Base-by-base conservation (phyloP, 768 basidiomycete species). In the Lentinula detonsa region DNA sequence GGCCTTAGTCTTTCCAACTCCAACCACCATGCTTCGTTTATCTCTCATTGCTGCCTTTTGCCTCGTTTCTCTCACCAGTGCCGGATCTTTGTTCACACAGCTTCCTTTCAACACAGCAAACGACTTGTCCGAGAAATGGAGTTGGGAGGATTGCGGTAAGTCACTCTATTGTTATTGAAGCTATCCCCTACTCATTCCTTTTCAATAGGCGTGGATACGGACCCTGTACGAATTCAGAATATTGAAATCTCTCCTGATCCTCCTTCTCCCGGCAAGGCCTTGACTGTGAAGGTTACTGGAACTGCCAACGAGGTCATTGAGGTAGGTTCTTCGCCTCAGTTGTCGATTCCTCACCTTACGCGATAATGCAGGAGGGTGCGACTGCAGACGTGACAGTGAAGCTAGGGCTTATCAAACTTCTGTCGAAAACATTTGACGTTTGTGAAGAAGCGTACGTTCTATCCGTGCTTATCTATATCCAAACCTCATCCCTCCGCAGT, bases 371-470 rank as follows among this genome's bases (percentile, higher is more conserved):
- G 95, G 88, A 95, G 4, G 97, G 97, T 5, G 91, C 96, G 42
- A 91, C 84, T 67, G 96, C 90, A 7, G 86, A 95, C 65, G 94
- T 99, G 4, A 74, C 75, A 1, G 96, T 99, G 60, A 98, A 98
- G 73, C 79, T 98, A n/a, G 97, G 97, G 28, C 75, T 93, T 33
- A 84, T 99, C 69, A 97, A 93, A 76, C 71, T 98, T n/a, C 75
- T 98, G 35, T 73, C 78, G 49, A 97, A 92, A 76, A 69, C 65
- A 16, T 96, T 98, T 65, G 93, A 98, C 65, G 74, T 98, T 35
- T 98, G 96, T 70, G 81, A 95, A 62, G 95, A 98, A 74, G 94
- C 95, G 92, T 97, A 78, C 68, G 95, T 84, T 18, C 34, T 18
- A 57, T 61, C 21, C 35, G 31, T 23, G 53, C 59, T 37, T 33